These are phyloP conservation scores for Saraca asoca DNA, from an alignment of 331 rosid species.

Conservation along the genomic window DNA sequence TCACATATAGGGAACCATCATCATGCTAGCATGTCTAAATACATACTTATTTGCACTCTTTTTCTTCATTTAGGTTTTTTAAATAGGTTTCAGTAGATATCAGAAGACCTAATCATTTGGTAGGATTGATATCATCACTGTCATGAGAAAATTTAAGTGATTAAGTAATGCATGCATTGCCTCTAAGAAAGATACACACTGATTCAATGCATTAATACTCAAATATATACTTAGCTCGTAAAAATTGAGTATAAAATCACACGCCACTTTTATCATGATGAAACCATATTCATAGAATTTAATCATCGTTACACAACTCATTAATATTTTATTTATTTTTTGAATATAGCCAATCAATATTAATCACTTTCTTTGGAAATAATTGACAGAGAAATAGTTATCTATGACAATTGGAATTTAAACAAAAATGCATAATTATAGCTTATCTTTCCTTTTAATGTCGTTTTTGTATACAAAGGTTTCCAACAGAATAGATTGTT, in stretches of 20 bases:
- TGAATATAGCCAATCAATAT: too few relatives aligned
- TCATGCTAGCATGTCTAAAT: conserved; percentile 36
- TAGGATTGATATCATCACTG: conserved; percentile 4
- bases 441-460: too few relatives aligned
- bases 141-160: conserved; percentile 19
- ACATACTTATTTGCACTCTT: background rate
- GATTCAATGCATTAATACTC: conserved; percentile 16
- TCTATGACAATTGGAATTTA: too few relatives aligned
- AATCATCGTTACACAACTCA: too few relatives aligned
- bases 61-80: background rate
- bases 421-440: too few relatives aligned
- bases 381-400: too few relatives aligned
- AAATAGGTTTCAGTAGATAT: background rate
- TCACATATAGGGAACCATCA: conserved; percentile 19
- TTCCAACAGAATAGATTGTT: too few relatives aligned
- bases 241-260: background rate
- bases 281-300: too few relatives aligned
- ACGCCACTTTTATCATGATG: background rate
- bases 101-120: conserved; percentile 13
- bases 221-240: conserved; percentile 14
- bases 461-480: too few relatives aligned
- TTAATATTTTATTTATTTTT: too few relatives aligned
- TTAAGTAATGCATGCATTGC: conserved; percentile 1
- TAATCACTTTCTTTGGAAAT: too few relatives aligned
- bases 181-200: conserved; percentile 8